Base-by-base conservation (phyloP, 768 basidiomycete genomes). In the Scleroderma bovista region DNA sequence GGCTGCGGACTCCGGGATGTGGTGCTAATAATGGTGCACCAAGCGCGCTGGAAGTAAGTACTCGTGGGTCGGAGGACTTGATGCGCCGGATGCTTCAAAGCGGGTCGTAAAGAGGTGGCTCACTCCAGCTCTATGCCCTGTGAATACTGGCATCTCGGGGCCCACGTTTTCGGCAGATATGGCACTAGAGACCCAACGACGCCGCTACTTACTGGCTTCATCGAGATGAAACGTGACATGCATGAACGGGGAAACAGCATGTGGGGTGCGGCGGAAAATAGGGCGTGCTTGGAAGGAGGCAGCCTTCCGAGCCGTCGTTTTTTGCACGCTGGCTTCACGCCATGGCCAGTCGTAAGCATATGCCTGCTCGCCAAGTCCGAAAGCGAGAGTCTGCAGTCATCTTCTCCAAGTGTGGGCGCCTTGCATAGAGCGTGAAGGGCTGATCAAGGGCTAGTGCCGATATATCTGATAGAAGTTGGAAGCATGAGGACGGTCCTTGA, bases 191-290 rank as follows among this genome's bases (percentile, higher is more conserved):
- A n/a, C n/a, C n/a, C n/a, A n/a, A n/a, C n/a, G n/a, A n/a, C n/a
- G n/a, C n/a, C n/a, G n/a, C 26, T 9, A 29, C 26, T 9, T 29
- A 5, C 5, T 29, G 9, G 26, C 9, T 29, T 29, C 26, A 4
- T 29, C 26, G 26, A 29, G 26, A 29, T 4, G 26, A 10, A 36
- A 46, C 46, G 32, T 10, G 46, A 26, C 17, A 45, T 13, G 41
- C 32, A 23, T 12, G 26, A 6, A 22, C 6, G 34, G 23, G 24
- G 10, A 36, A 24, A 32, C 32, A 26, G 36, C 31, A 31, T 48
- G 42, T 37, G 46, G 22, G 24, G 17, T 50, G 54, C 51, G 54
- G 51, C 24, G 51, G 47, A 52, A 55, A 48, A 49, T 40, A 53
- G 48, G 54, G 24, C 44, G 6, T 5, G 43, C 11, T 23, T 34